Evolutionary conservation across 2,329 filamentous ascomycete species (phyloP).

Genomic region (Grosmannia penicillata): DNA sequence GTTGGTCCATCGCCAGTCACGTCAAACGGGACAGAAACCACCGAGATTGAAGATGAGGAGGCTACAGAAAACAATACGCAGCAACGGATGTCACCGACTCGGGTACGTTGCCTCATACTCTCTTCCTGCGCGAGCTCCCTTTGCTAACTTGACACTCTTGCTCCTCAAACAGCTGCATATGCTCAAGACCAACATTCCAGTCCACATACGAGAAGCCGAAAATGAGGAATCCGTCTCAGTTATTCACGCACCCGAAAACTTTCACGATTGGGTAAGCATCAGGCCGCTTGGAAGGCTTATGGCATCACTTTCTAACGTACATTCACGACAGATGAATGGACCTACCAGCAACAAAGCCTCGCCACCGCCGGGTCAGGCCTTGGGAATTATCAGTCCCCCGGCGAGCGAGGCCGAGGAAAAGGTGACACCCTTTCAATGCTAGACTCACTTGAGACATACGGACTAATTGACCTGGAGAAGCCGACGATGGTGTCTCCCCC

Average conservation of each 20-base stretch:
- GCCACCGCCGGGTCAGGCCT: constrained; percentile 9
- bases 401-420: constrained; percentile 20
- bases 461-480: background rate
- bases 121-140: too few species aligned
- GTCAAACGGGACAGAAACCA: constrained; percentile 69
- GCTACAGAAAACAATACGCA: background rate
- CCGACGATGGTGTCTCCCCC: constrained; percentile 34
- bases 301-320: constrained; percentile 1
- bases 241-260: constrained; percentile 79
- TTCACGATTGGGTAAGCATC: constrained; percentile 58
- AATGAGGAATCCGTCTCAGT: constrained; percentile 77
- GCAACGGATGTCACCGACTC: constrained; percentile 15
- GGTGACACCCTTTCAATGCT: constrained; percentile 14
- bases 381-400: constrained; percentile 21
- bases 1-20: constrained; percentile 75
- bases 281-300: background rate
- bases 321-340: constrained; percentile 1
- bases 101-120: constrained; percentile 17
- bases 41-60: constrained; percentile 72
- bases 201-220: constrained; percentile 39
- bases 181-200: constrained; percentile 41
- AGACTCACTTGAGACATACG: background rate
- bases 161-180: constrained; percentile 26
- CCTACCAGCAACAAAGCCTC: background rate
- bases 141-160: too few species aligned